These are phyloP conservation scores for Leptomonas pyrrhocoris DNA, from an alignment of 208 protist genomes.

Conservation along the genomic window DNA sequence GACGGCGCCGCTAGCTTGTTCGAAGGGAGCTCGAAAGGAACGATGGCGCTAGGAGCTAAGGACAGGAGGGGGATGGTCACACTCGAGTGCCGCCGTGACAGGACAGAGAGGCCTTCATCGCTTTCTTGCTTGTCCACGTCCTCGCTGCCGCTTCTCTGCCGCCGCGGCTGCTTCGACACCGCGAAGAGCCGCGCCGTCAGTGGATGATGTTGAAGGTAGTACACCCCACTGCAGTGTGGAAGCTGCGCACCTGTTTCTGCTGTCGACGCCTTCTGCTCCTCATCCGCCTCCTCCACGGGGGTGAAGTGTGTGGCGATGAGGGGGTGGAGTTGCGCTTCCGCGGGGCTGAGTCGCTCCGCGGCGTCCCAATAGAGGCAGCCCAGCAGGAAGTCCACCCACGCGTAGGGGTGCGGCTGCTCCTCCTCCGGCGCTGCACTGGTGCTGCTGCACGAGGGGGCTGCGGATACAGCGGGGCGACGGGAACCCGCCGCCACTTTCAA, in stretches of 20 bases:
- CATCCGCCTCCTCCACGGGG: not conserved
- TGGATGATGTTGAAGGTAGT: slow-evolving; percentile 47
- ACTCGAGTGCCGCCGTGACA: not conserved
- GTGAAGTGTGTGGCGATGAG: slow-evolving; percentile 37
- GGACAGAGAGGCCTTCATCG: not conserved
- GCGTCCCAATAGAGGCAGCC: slow-evolving; percentile 68
- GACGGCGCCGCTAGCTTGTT: slow-evolving; percentile 26
- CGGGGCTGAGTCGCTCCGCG: slow-evolving; percentile 54
- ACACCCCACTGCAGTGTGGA: slow-evolving; percentile 35
- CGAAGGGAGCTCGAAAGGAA: slow-evolving; percentile 32
- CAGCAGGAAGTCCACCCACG: slow-evolving; percentile 54
- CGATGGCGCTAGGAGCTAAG: slow-evolving; percentile 14
- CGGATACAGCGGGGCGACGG: not conserved
- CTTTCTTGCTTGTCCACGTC: not conserved
- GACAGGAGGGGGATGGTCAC: not conserved
- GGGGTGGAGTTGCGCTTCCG: slow-evolving; percentile 60
- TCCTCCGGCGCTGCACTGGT: not conserved
- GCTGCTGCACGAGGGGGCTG: too few species aligned
- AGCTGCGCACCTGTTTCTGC: not conserved
- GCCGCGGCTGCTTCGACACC: not conserved
- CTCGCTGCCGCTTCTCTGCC: not conserved
- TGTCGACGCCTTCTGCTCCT: not conserved
- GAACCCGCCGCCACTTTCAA: not conserved
- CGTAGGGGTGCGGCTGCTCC: not conserved
- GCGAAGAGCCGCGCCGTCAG: slow-evolving; percentile 34